Percentiles rank a stretch among this genome's conserved stretches.
phyloP scores from a whole-genome alignment of 768 basidiomycete species.

The Suillus bovinus region DNA sequence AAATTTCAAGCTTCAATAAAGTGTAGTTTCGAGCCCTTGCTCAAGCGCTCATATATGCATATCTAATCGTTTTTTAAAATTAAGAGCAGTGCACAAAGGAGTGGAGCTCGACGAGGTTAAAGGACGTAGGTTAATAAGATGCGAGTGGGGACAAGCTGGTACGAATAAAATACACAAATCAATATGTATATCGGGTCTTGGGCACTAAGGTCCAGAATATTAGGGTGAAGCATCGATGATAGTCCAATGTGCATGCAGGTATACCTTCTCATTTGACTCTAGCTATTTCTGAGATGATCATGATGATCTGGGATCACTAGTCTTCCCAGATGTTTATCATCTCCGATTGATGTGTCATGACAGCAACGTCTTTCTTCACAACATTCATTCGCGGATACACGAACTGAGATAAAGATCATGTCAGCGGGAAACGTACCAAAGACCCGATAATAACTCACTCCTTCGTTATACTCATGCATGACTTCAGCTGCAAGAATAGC shows the following conservation, averaged over 20 bases:
- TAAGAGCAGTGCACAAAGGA: neutral
- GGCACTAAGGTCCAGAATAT: neutral
- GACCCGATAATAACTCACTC: constrained; percentile 44
- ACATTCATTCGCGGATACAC: constrained; percentile 82
- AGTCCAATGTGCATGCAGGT: neutral
- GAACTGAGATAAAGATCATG: constrained; percentile 50
- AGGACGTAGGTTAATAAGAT: neutral
- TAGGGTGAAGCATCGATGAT: neutral
- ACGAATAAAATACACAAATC: neutral
- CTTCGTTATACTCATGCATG: constrained; percentile 80
- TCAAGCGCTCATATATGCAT: too few species aligned
- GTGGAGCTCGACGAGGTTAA: neutral
- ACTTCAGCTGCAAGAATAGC: constrained; percentile 77
- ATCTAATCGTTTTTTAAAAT: neutral
- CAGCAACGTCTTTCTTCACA: constrained; percentile 72
- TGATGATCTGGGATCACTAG: constrained; percentile 3
- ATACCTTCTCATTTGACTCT: constrained; percentile 1
- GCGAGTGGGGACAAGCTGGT: neutral
- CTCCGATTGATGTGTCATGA: constrained; percentile 87
- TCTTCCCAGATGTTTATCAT: constrained; percentile 62
- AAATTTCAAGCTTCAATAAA: neutral
- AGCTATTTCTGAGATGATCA: neutral
- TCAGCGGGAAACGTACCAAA: neutral
- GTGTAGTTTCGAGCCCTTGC: neutral
- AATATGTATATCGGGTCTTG: neutral